These are phyloP conservation scores for Coemansia sp. DNA, from an alignment of 192 early-diverging fungal genomes.

Conservation along the genomic window DNA sequence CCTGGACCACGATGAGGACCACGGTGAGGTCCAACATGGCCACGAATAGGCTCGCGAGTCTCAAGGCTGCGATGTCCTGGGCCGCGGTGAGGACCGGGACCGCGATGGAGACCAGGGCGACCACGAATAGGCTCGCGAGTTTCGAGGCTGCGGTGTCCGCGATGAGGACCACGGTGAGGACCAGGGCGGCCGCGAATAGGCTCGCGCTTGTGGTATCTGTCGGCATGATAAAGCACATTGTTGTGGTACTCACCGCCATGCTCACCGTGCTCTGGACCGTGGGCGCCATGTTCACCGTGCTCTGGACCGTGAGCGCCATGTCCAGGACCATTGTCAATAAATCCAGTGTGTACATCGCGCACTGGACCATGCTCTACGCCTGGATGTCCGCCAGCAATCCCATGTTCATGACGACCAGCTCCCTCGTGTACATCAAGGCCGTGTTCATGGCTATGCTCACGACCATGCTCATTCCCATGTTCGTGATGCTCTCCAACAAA, in stretches of 20 bases:
- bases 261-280: background rate
- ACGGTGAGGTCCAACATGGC: background rate
- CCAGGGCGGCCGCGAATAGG: background rate
- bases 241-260: background rate
- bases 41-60: background rate
- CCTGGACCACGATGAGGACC: background rate
- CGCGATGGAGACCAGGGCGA: too few species aligned
- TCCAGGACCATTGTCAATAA: background rate
- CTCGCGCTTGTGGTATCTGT: constrained; percentile 2
- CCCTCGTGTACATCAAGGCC: too few species aligned
- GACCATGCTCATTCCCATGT: background rate
- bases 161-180: background rate
- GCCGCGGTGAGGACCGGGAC: background rate
- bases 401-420: too few species aligned
- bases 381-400: background rate
- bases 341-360: background rate
- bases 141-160: background rate
- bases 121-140: background rate
- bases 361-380: background rate
- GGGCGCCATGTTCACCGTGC: background rate
- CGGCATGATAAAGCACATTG: background rate
- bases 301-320: background rate
- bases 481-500: background rate
- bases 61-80: background rate
- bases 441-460: too few species aligned